Conservation (phyloP, 257 asterid species). For the Ligustrum vulgare region DNA sequence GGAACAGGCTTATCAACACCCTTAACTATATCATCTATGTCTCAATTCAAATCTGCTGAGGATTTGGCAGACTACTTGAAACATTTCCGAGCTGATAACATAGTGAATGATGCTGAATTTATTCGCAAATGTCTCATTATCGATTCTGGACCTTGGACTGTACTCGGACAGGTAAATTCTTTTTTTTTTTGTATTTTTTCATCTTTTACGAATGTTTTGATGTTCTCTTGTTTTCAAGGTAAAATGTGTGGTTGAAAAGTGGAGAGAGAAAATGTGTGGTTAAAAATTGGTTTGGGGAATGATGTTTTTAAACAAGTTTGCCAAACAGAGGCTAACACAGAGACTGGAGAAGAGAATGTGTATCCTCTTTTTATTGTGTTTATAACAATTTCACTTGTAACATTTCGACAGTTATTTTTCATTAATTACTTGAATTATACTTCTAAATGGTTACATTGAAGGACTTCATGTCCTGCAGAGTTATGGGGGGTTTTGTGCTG, state of each 20-base stretch:
- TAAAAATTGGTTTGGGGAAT: too few relatives aligned
- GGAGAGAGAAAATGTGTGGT: too few relatives aligned
- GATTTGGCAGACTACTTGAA: slow-evolving; percentile 66
- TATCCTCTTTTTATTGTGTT: not conserved
- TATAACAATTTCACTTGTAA: slow-evolving; percentile 1
- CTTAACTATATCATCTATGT: slow-evolving; percentile 76
- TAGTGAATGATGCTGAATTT: slow-evolving; percentile 86
- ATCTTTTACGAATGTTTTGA: not conserved
- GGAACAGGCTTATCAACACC: slow-evolving; percentile 98
- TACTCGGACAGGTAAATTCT: slow-evolving; percentile 75
- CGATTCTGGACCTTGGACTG: slow-evolving; percentile 80
- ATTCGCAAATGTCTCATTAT: slow-evolving; percentile 79
- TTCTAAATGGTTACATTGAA: slow-evolving; percentile 13
- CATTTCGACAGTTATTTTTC: not conserved
- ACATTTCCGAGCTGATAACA: slow-evolving; percentile 92
- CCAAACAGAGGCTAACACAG: not conserved
- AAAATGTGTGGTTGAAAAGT: too few relatives aligned
- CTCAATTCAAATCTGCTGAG: slow-evolving; percentile 65
- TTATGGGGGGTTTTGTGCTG: slow-evolving; percentile 94
- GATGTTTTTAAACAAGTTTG: too few relatives aligned
- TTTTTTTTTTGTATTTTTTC: slow-evolving; percentile 12
- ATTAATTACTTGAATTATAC: slow-evolving; percentile 1
- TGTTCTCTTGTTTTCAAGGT: not conserved
- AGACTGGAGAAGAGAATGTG: not conserved
- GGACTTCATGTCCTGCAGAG: slow-evolving; percentile 59